Percentiles rank a stretch among this genome's conserved stretches.
phyloP scores from a whole-genome alignment of 2,329 filamentous ascomycete species.

The Microdochium paspali region DNA sequence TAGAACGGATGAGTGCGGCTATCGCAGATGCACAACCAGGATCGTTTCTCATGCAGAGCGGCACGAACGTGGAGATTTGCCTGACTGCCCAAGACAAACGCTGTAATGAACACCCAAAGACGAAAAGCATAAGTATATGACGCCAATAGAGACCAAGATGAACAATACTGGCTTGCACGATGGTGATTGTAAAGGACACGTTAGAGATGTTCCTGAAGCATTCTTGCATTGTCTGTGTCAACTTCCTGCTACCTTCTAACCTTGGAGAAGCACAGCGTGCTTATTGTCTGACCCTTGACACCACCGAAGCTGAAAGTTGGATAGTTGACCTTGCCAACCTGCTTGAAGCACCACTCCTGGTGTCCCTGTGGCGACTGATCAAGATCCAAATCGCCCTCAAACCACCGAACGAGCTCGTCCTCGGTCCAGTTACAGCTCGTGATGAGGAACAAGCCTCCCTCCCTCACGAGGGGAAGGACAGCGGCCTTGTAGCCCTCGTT shows the following conservation, averaged over 20 bases:
- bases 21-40: no score
- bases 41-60: no score
- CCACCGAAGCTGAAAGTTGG: constrained; percentile 85
- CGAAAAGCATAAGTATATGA: no score
- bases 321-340: constrained; percentile 66
- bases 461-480: constrained; percentile 58
- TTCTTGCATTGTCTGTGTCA: not conserved
- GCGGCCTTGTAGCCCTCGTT: constrained; percentile 68
- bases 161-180: no score
- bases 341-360: constrained; percentile 37
- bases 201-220: no score
- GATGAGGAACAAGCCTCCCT: constrained; percentile 67
- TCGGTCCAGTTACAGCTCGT: constrained; percentile 99
- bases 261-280: constrained; percentile 70
- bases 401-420: constrained; percentile 73
- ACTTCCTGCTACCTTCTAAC: constrained; percentile 11
- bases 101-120: no score
- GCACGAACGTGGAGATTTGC: no score
- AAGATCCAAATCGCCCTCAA: constrained; percentile 36
- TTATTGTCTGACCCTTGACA: constrained; percentile 79
- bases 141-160: no score
- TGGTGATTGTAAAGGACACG: no score
- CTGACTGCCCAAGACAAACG: no score
- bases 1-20: no score
- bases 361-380: constrained; percentile 11